Conservation (phyloP, 2,329 filamentous ascomycete species). For the Apiospora koreana region DNA sequence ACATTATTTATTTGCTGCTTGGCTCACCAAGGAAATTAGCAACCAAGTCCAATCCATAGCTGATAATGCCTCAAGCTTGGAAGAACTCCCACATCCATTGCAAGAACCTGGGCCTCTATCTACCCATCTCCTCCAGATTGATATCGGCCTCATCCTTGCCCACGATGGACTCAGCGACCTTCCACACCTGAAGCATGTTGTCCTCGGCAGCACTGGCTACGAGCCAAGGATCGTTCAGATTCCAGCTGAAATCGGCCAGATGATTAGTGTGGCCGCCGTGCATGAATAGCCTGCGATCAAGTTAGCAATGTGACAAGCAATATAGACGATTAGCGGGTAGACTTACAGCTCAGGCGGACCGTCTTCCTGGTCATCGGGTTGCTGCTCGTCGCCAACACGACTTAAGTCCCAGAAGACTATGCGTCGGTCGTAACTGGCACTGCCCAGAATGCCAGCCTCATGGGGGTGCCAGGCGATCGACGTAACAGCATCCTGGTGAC, state of each 20-base stretch:
- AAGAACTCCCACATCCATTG: neutral
- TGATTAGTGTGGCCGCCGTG: conserved; percentile 98
- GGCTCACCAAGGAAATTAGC: neutral
- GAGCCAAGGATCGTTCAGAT: conserved; percentile 94
- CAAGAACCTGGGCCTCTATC: conserved; percentile 36
- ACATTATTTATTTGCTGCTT: neutral
- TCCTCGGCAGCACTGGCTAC: conserved; percentile 95
- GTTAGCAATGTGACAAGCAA: conserved; percentile 15
- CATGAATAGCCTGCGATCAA: conserved; percentile 79
- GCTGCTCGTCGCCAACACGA: conserved; percentile 89
- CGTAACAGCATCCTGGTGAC: conserved; percentile 86
- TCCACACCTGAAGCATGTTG: conserved; percentile 95
- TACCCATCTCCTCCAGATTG: conserved; percentile 75
- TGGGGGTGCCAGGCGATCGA: conserved; percentile 94
- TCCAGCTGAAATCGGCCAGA: conserved; percentile 97
- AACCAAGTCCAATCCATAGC: neutral
- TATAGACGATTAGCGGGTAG: neutral
- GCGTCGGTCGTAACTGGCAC: conserved; percentile 87
- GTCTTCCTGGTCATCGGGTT: conserved; percentile 91
- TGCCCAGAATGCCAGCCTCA: conserved; percentile 85
- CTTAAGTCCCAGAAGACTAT: conserved; percentile 97
- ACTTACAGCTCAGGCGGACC: conserved; percentile 90
- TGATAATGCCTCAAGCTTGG: neutral
- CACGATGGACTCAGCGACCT: conserved; percentile 79
- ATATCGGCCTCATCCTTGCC: conserved; percentile 75